Conservation (phyloP, 169 alveolate genomes). For the Plasmodium billcollinsi region DNA sequence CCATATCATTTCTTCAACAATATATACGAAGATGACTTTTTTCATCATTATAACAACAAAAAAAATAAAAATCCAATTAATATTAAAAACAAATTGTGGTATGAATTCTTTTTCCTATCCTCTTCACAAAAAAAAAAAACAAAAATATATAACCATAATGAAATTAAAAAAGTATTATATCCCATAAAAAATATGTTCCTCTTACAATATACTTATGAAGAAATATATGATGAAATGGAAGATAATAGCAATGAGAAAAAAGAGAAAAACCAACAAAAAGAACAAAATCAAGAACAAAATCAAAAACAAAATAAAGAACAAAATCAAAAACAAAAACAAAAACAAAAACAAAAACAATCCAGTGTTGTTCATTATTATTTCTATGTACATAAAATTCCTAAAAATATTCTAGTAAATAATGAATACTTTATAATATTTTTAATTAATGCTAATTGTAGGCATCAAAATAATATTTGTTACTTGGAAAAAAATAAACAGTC, state of each 20-base stretch:
- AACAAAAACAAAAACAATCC: neutral
- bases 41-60: neutral
- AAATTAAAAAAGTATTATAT: slow-evolving; percentile 33
- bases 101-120: slow-evolving; percentile 14
- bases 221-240: neutral
- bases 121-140: neutral
- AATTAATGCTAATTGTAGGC: slow-evolving; percentile 25
- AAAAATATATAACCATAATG: slow-evolving; percentile 15
- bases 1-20: slow-evolving; percentile 14
- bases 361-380: slow-evolving; percentile 18
- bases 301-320: neutral
- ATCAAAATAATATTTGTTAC: slow-evolving; percentile 26
- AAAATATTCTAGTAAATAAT: slow-evolving; percentile 33
- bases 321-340: neutral
- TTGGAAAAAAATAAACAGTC: slow-evolving; percentile 15
- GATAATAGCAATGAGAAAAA: neutral
- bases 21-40: slow-evolving; percentile 20
- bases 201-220: slow-evolving; percentile 11
- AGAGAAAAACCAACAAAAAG: too few relatives aligned
- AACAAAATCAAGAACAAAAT: too few relatives aligned
- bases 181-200: slow-evolving; percentile 18
- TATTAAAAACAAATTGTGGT: neutral
- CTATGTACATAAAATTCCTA: slow-evolving; percentile 23
- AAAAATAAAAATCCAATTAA: neutral
- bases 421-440: slow-evolving; percentile 25